A percentile compares a stretch with the other conserved stretches of the same genome.
phyloP scores from a whole-genome alignment of 306 rosid genomes.

The Acacia confusa region DNA sequence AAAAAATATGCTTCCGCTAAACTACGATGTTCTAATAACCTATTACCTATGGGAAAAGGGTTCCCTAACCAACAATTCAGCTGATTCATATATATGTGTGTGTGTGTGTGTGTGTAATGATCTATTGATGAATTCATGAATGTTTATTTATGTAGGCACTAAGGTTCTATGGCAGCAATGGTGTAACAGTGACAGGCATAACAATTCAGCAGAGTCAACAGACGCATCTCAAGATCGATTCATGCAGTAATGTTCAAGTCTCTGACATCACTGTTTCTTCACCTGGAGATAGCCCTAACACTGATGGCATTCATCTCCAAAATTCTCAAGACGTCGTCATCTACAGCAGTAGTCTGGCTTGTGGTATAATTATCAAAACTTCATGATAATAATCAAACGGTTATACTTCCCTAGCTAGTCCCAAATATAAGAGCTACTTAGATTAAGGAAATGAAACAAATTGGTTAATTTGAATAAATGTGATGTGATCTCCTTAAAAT shows the following conservation, averaged over 20 bases:
- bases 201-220: constrained; percentile 73
- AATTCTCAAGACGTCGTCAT: constrained; percentile 57
- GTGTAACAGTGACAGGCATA: constrained; percentile 62
- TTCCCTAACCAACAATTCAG: too few species aligned
- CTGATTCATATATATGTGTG: too few species aligned
- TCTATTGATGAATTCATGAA: not conserved
- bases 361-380: constrained; percentile 49
- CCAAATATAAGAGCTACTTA: too few species aligned
- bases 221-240: constrained; percentile 68
- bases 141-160: constrained; percentile 46
- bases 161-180: constrained; percentile 69
- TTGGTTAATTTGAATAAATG: too few species aligned
- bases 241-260: constrained; percentile 60
- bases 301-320: constrained; percentile 82
- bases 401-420: too few species aligned
- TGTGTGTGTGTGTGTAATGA: not conserved
- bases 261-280: constrained; percentile 47
- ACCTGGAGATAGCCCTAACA: constrained; percentile 76
- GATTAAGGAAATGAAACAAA: too few species aligned
- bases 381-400: not conserved
- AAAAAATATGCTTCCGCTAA: too few species aligned
- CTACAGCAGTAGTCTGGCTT: constrained; percentile 53
- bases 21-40: too few species aligned
- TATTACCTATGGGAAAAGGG: too few species aligned
- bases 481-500: too few species aligned